phyloP scores from a whole-genome alignment of 2,329 filamentous ascomycete species.

The Sporothrix variecibatus region DNA sequence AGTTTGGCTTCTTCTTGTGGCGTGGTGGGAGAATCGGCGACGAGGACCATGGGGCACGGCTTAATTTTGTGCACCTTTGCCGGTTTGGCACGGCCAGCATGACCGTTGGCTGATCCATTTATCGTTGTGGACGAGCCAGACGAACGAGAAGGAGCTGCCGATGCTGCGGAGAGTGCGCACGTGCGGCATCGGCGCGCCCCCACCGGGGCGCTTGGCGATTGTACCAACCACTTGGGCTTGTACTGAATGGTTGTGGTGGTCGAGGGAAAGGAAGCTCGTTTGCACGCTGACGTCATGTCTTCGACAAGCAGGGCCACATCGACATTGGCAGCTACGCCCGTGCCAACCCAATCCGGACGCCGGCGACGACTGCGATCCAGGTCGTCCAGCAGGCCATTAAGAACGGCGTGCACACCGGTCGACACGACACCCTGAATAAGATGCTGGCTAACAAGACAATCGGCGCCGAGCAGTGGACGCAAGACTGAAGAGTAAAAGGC shows the following conservation, averaged over 20 bases:
- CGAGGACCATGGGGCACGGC: slow-evolving; percentile 31
- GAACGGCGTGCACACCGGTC: slow-evolving; percentile 43
- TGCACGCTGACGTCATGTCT: slow-evolving; percentile 62
- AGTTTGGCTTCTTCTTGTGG: slow-evolving; percentile 18
- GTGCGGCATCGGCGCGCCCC: slow-evolving; percentile 69
- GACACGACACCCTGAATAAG: slow-evolving; percentile 50
- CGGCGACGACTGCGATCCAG: slow-evolving; percentile 31
- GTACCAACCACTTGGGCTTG: slow-evolving; percentile 82
- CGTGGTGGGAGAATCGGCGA: slow-evolving; percentile 22
- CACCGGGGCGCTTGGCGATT: slow-evolving; percentile 70
- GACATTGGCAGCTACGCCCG: slow-evolving; percentile 53
- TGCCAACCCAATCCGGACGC: slow-evolving; percentile 51
- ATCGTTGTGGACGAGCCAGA: background rate
- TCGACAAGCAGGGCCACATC: slow-evolving; percentile 71
- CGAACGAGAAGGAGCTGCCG: background rate
- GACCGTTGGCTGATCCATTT: background rate
- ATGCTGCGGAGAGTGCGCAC: slow-evolving; percentile 58
- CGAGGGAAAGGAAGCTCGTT: background rate
- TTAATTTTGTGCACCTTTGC: slow-evolving; percentile 29
- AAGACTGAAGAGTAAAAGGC: slow-evolving; percentile 55
- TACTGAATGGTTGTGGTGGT: slow-evolving; percentile 61
- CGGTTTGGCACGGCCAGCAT: background rate
- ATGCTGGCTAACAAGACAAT: slow-evolving; percentile 57
- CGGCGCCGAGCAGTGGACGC: slow-evolving; percentile 55
- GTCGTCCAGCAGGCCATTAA: slow-evolving; percentile 59